These are phyloP conservation scores for Patellifolia procumbens DNA, from an alignment of 179 eudicot genomes.

Conservation along the genomic window DNA sequence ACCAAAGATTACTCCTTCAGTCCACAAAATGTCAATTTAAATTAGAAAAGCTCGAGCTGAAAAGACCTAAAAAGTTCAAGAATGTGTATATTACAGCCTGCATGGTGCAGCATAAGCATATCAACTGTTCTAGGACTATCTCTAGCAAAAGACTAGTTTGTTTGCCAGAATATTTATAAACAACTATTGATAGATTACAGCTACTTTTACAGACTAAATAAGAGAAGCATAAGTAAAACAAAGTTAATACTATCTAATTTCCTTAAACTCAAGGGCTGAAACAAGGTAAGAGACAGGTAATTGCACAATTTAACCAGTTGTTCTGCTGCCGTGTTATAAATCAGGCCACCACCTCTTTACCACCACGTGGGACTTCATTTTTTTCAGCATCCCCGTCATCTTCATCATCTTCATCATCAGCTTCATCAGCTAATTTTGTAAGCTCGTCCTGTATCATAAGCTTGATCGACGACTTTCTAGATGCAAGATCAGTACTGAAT, in stretches of 20 bases:
- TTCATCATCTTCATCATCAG: slow-evolving; percentile 67
- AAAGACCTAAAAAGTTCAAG: slow-evolving; percentile 22
- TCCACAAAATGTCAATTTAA: slow-evolving; percentile 18
- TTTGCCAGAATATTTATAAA: slow-evolving; percentile 32
- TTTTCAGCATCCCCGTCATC: slow-evolving; percentile 37
- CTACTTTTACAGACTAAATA: slow-evolving; percentile 36
- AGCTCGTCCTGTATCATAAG: slow-evolving; percentile 79
- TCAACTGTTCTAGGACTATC: slow-evolving; percentile 26
- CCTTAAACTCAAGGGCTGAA: slow-evolving; percentile 9
- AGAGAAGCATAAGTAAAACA: slow-evolving; percentile 14
- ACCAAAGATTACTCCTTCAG: not conserved
- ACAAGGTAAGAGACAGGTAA: slow-evolving; percentile 1
- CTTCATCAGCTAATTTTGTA: slow-evolving; percentile 72
- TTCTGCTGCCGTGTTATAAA: not conserved
- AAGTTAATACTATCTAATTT: slow-evolving; percentile 20
- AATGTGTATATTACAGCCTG: slow-evolving; percentile 28
- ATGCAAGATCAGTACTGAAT: slow-evolving; percentile 55
- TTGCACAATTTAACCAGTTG: slow-evolving; percentile 18
- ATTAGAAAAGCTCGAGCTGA: slow-evolving; percentile 8
- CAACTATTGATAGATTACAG: slow-evolving; percentile 35
- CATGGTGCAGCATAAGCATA: slow-evolving; percentile 22
- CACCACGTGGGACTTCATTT: slow-evolving; percentile 41
- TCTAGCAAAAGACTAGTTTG: slow-evolving; percentile 31
- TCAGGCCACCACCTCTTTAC: slow-evolving; percentile 47
- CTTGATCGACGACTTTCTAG: slow-evolving; percentile 66